Evolutionary conservation across 805 yeast species (phyloP), one percentile per base, ranked within the genome.

Genomic region (Saturnispora ahearnii): DNA sequence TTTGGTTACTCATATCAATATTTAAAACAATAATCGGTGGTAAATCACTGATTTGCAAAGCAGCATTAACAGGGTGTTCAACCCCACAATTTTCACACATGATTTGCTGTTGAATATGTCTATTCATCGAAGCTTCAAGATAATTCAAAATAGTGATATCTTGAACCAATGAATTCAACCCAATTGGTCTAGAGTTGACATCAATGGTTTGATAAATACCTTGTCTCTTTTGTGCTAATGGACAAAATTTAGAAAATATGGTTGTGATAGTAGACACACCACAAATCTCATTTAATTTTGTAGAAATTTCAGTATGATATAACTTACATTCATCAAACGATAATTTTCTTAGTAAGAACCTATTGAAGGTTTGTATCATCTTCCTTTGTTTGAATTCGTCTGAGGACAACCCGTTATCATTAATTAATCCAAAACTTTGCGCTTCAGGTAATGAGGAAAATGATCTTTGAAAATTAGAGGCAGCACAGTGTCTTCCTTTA

Each of bases 401-500:
- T 9, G 72, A 63, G 2, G 68, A 57, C n/a, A 66, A 66, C 7
- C 74, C 72, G 38, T 77, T 81, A 31, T 68, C 71, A 46, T 78
- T 77, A 1, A 81, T 57, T 12, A 87, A 67, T 0, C 82, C 82
- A 30, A 76, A 61, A 4, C 69, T 68, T 18, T 67, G 60, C 0
- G 87, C 86, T 31, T 77, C 78, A 1, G 74, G 73, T 6, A 72
- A 62, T 1, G 73, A 62, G 9, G 72, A 69, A 37, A 84, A 60
- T 4, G 78, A 62, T 33, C 72, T 68, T 55, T 81, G 83, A 60
- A 91, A 88, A 61, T 93, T 93, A 2, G 89, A 72, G 0, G 96
- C 84, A 37, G 87, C 78, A 58, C 91, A 88, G 57, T 85, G 87
- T 36, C 77, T 76, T 0, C 95, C 93, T 12, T 75, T 67, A 0